Base-by-base conservation (phyloP, 805 yeast species). In the Saccharomyces eubayanus region DNA sequence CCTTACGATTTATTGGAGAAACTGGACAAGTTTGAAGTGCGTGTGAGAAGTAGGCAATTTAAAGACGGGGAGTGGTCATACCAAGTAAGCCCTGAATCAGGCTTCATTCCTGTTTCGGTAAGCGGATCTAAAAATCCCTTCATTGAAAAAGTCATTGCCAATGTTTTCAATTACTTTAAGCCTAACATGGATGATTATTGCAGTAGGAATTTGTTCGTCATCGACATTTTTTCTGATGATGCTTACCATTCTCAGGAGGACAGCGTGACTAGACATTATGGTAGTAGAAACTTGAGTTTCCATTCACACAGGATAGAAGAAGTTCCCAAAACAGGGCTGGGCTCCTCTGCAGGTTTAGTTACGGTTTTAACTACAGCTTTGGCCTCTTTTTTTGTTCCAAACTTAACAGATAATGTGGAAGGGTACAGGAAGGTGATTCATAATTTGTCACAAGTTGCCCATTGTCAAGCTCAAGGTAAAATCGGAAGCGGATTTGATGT, bases 401-500 rank as follows among this genome's bases (percentile, higher is more conserved):
- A 69, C 5, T 64, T 77, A 11, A 45, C 55, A 0, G 57, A 67
- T 6, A 31, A 48, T 0, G 20, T 49, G 4, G 65, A 67, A 30
- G 58, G 74, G 28, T 36, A 36, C 24, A 16, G 43, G 16, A 59
- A 61, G 4, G 56, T 67, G n/a, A 74, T 92, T 36, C 98, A 94
- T 67, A 92, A 89, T 62, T 70, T 89, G 28, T 81, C 97, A 0
- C 99, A 94, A 67, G 74, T 88, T 8, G 85, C 96, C 0, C 99
- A 94, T 68, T 91, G 97, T 67, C 78, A 81, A 54, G 98, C 99
- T 2, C 99, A 94, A 68, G 88, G 89, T 31, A 94, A 94, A 69
- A 84, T 94, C 28, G 99, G 99, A 0, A 89, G 97, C 2, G 99
- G 99, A 0, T 94, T 94, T 69, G 99, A 94, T 66, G 96, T 94